Percentiles rank a stretch among this genome's conserved stretches.
Conservation (phyloP, 2,329 filamentous ascomycete species). For the Dactylellina sp. region DNA sequence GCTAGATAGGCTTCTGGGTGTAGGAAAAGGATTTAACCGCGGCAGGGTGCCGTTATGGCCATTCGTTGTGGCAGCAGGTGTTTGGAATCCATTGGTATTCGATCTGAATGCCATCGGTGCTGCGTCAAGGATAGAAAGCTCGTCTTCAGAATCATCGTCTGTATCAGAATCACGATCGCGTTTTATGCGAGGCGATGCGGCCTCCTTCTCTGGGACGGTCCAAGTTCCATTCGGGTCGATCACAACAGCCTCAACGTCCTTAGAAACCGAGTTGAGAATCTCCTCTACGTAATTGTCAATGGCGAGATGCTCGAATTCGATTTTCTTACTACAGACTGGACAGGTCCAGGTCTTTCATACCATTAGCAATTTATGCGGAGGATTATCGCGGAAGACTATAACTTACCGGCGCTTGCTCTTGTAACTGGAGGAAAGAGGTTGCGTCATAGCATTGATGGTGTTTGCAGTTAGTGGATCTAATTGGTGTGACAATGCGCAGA, state of each 20-base stretch:
- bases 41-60: slow-evolving; percentile 21
- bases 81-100: slow-evolving; percentile 62
- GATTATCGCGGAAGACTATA: neutral
- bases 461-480: slow-evolving; percentile 80
- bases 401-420: slow-evolving; percentile 83
- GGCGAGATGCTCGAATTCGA: slow-evolving; percentile 82
- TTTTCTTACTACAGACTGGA: slow-evolving; percentile 87
- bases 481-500: slow-evolving; percentile 81
- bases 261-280: slow-evolving; percentile 79
- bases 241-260: slow-evolving; percentile 82
- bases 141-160: slow-evolving; percentile 39
- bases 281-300: slow-evolving; percentile 94
- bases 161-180: slow-evolving; percentile 32
- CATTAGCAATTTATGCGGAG: neutral
- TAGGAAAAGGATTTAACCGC: slow-evolving; percentile 58
- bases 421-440: slow-evolving; percentile 87
- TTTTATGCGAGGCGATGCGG: slow-evolving; percentile 40
- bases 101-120: slow-evolving; percentile 46
- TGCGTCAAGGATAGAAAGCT: slow-evolving; percentile 55
- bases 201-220: slow-evolving; percentile 66
- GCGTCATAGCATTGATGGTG: slow-evolving; percentile 97
- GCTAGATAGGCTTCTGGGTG: slow-evolving; percentile 61
- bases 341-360: slow-evolving; percentile 80
- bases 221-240: slow-evolving; percentile 89
- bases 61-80: slow-evolving; percentile 31